phyloP scores from a whole-genome alignment of 225 moss, liverwort and hornwort genomes.

The Straminergon stramineum region DNA sequence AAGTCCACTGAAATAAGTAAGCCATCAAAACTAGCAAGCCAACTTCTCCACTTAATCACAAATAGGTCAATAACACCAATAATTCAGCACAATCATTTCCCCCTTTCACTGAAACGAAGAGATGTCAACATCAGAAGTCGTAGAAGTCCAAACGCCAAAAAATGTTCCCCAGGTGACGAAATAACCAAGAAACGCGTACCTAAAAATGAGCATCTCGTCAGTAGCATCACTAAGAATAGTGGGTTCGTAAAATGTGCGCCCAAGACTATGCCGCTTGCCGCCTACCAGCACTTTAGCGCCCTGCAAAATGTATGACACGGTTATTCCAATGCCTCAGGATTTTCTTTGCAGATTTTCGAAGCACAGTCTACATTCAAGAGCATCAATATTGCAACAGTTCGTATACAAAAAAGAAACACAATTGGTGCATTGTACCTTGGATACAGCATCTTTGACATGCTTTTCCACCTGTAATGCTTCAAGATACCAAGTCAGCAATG shows the following conservation, averaged over 20 bases:
- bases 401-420: not conserved
- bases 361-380: not conserved
- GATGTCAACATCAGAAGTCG: not conserved
- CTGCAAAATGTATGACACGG: constrained; percentile 21
- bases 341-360: not conserved
- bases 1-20: not conserved
- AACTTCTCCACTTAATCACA: not conserved
- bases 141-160: not conserved
- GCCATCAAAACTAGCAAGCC: not conserved
- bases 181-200: constrained; percentile 22
- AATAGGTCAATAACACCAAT: not conserved
- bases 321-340: not conserved
- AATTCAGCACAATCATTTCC: not conserved
- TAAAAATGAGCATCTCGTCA: constrained; percentile 78
- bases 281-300: constrained; percentile 84
- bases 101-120: not conserved
- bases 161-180: not conserved
- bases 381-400: not conserved
- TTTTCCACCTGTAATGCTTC: constrained; percentile 53
- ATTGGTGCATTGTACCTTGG: constrained; percentile 47
- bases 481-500: constrained; percentile 9
- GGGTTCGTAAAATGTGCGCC: constrained; percentile 80
- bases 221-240: constrained; percentile 64
- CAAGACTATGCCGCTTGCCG: constrained; percentile 79
- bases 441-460: constrained; percentile 85